Conservation (phyloP, 192 early-diverging fungal species). For the Coemansia reversa region DNA sequence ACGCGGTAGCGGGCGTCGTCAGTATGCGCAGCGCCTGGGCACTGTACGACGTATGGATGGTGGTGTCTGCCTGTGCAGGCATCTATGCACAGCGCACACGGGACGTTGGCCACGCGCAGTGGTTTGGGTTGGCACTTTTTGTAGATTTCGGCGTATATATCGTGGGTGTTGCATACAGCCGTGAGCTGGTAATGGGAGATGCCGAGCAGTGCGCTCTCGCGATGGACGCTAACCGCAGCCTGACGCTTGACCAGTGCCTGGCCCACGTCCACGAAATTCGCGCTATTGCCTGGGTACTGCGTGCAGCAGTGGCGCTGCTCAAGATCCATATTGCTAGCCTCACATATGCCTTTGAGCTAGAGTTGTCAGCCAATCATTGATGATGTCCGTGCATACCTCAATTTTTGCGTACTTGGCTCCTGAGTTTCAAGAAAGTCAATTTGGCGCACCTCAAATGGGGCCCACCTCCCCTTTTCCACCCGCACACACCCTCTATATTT, state of each 20-base stretch:
- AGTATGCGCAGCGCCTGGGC: constrained; percentile 31
- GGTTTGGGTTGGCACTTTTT: constrained; percentile 41
- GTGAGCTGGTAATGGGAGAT: constrained; percentile 34
- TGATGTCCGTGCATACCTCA: neutral
- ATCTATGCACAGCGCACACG: constrained; percentile 42
- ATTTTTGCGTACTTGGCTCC: constrained; percentile 1
- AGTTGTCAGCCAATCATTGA: constrained; percentile 20
- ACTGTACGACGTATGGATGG: constrained; percentile 43
- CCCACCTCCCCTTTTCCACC: neutral
- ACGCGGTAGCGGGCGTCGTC: constrained; percentile 13
- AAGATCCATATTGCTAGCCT: constrained; percentile 30
- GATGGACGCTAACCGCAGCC: constrained; percentile 27
- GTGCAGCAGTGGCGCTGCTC: constrained; percentile 13
- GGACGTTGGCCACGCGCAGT: constrained; percentile 39
- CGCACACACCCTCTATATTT: neutral
- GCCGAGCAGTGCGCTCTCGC: constrained; percentile 38
- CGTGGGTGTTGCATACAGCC: constrained; percentile 13
- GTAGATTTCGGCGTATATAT: constrained; percentile 26
- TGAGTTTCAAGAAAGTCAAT: neutral
- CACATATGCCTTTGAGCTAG: constrained; percentile 3
- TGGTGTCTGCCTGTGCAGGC: constrained; percentile 36
- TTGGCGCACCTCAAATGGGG: neutral
- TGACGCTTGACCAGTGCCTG: constrained; percentile 40
- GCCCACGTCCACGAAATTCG: constrained; percentile 48
- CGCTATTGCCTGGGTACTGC: constrained; percentile 36